Conservation (phyloP, 306 rosid species). For the Quercus cerris region DNA sequence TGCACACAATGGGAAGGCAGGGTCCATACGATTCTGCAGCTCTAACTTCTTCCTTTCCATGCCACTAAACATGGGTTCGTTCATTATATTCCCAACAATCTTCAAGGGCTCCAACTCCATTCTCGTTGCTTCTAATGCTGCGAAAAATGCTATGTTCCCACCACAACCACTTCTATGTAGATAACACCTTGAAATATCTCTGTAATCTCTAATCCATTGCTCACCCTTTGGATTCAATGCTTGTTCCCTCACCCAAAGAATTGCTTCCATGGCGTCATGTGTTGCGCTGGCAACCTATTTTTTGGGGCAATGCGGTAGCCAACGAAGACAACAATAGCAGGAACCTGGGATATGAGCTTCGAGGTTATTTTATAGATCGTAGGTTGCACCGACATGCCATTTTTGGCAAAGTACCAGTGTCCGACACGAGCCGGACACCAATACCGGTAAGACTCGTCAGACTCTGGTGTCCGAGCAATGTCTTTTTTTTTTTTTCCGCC, state of each 20-base stretch:
- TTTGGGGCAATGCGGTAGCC: constrained; percentile 45
- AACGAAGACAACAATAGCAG: constrained; percentile 41
- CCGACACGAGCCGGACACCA: no score
- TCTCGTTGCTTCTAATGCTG: neutral
- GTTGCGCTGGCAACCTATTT: constrained; percentile 36
- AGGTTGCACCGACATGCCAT: no score
- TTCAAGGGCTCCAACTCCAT: constrained; percentile 33
- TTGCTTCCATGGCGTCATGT: constrained; percentile 35
- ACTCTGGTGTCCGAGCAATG: no score
- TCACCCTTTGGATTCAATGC: constrained; percentile 31
- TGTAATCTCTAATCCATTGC: constrained; percentile 54
- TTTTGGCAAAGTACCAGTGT: no score
- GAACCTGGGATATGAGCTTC: constrained; percentile 19
- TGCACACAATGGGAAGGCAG: constrained; percentile 48
- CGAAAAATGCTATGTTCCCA: constrained; percentile 52
- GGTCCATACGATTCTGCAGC: constrained; percentile 45
- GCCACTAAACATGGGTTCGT: constrained; percentile 74
- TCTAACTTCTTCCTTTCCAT: constrained; percentile 46
- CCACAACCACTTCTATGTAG: constrained; percentile 49
- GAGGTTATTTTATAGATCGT: constrained; percentile 11
- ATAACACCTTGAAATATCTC: constrained; percentile 58
- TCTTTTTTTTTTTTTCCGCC: no score
- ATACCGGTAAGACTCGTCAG: no score
- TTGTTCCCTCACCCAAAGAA: constrained; percentile 47
- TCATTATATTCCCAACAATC: constrained; percentile 52